Evolutionary conservation across 1,139 yeast genomes (phyloP).

Genomic region (Hemisphaericaspora xylanilytica): DNA sequence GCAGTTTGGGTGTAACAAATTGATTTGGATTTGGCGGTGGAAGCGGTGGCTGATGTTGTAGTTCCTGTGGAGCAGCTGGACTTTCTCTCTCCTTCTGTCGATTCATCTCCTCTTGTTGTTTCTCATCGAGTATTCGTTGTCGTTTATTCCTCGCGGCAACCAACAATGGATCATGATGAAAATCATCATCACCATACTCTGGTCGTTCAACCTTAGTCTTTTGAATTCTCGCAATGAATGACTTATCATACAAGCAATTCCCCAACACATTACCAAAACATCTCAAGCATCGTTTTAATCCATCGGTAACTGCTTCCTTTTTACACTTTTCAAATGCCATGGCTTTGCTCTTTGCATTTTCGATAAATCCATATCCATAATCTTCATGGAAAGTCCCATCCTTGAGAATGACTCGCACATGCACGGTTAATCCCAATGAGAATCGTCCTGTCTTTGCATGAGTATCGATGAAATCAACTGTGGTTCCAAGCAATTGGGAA

Average conservation of each 20-base stretch:
- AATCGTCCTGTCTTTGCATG: slow-evolving; percentile 51
- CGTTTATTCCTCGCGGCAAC: slow-evolving; percentile 25
- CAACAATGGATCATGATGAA: slow-evolving; percentile 39
- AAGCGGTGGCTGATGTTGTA: slow-evolving; percentile 2
- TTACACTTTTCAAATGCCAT: slow-evolving; percentile 79
- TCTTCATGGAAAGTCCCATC: slow-evolving; percentile 81
- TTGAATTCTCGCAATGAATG: slow-evolving; percentile 55
- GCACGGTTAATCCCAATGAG: slow-evolving; percentile 66
- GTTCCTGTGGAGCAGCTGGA: background rate
- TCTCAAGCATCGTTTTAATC: slow-evolving; percentile 69
- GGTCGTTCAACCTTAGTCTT: slow-evolving; percentile 52
- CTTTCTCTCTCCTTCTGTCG: slow-evolving; percentile 1
- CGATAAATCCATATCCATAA: slow-evolving; percentile 77
- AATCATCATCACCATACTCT: slow-evolving; percentile 49
- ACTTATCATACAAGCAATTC: slow-evolving; percentile 73
- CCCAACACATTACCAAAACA: slow-evolving; percentile 81
- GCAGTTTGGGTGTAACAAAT: slow-evolving; percentile 14
- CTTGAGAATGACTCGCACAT: slow-evolving; percentile 66
- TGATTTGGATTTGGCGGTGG: slow-evolving; percentile 9
- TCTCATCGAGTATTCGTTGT: slow-evolving; percentile 6
- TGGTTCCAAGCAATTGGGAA: slow-evolving; percentile 62
- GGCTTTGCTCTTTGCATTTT: slow-evolving; percentile 66
- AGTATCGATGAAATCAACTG: slow-evolving; percentile 71
- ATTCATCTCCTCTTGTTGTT: slow-evolving; percentile 6
- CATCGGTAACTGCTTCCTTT: slow-evolving; percentile 82